Percentiles rank a stretch among this genome's conserved stretches.
Conservation (phyloP, 2,329 filamentous ascomycete species). For the Aspergillus flavus region DNA sequence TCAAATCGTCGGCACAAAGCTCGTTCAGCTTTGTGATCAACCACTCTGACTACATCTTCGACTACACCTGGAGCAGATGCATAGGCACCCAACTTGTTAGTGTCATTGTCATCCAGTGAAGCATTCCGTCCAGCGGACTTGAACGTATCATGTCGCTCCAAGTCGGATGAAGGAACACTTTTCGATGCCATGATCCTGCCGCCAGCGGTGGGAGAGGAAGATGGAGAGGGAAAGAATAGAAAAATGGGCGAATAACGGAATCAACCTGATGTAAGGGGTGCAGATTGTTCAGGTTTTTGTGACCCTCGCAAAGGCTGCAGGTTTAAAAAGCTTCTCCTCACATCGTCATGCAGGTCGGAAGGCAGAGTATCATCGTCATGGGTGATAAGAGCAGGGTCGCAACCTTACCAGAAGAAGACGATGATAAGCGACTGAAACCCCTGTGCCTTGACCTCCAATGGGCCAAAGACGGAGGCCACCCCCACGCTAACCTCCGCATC, state of each 20-base stretch:
- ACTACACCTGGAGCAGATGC: constrained; percentile 19
- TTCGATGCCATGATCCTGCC: constrained; percentile 8
- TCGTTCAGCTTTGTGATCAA: constrained; percentile 51
- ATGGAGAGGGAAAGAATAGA: not conserved
- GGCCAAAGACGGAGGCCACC: not conserved
- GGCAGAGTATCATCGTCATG: constrained; percentile 9
- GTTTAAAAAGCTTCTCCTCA: not conserved
- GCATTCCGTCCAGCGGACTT: constrained; percentile 10
- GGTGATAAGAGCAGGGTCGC: constrained; percentile 10
- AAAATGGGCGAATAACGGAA: not conserved
- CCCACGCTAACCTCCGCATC: constrained; percentile 14
- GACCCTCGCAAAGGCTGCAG: not conserved
- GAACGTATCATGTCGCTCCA: constrained; percentile 10
- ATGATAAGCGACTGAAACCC: not conserved
- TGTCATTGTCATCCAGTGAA: constrained; percentile 17
- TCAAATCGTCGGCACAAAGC: constrained; percentile 58
- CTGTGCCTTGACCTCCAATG: constrained; percentile 1
- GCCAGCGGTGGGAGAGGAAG: not conserved
- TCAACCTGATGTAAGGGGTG: not conserved
- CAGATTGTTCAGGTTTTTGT: not conserved
- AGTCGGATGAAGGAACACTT: not conserved
- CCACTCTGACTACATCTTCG: constrained; percentile 34
- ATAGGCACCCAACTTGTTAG: constrained; percentile 14
- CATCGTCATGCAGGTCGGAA: not conserved
- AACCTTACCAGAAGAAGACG: constrained; percentile 3